Evolutionary conservation across 352 stramenopile genomes (phyloP), one percentile per base, ranked within the genome.

Genomic region (Phytopythium helicoides): DNA sequence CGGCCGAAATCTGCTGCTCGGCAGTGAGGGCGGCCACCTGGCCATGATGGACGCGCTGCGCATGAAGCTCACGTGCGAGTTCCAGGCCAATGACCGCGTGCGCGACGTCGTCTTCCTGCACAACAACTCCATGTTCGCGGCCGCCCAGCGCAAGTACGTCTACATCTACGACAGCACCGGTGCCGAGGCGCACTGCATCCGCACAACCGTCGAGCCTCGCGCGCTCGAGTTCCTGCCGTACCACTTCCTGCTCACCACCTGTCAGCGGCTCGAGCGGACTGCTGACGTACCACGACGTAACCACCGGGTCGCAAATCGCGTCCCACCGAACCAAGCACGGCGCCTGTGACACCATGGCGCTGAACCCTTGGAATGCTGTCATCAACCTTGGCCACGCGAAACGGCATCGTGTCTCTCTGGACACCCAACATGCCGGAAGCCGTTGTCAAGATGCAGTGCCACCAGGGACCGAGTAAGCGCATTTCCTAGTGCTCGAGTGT

Each of bases 151-250:
- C 64, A 99, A 99, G 72, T 96, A 98, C 71, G 90, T 97, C 47
- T 99, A 96, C 71, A 98, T 99, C 64, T 99, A 99, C 73, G 97
- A 99, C 79, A 88, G 87, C 64, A 87, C 94, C 11, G 97, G 97
- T 14, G 88, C 89, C 14, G 97, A 99, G 78, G 86, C 98, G 33
- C 97, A 99, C 74, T 95, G 94, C 54, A 84, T 99, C 54, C 86
- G 88, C 22, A 74, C 94, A 11, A 90, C 99, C 52, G 73, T 87
- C 25, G 88, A 98, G 66, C 94, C 97, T 0, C 79, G 92, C 26
- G 78, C 73, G 28, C 79, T 99, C 64, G 83, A 98, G 66, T 99
- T 98, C 66, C 76, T 99, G 44, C 97, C 97, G 5, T 98, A 99
- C 78, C 97, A 99, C 72, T 99, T 99, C 65, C 58, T 99, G 60